phyloP scores from a whole-genome alignment of 306 rosid species.

The Vigna hirtella region DNA sequence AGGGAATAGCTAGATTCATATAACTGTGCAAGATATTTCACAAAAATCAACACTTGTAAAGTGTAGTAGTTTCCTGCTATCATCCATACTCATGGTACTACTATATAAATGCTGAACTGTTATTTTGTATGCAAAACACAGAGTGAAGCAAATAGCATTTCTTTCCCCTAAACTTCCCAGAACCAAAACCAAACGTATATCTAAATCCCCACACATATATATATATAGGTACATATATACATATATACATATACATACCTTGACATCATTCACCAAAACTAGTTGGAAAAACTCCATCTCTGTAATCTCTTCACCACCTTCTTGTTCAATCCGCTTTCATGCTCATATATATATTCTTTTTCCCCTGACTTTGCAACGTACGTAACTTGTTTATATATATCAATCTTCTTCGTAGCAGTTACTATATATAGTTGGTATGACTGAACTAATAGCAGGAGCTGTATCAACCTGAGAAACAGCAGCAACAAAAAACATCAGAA shows the following conservation, averaged over 20 bases:
- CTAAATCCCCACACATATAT: neutral
- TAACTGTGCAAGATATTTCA: conserved; percentile 1
- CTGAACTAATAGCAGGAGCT: neutral
- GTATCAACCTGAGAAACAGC: neutral
- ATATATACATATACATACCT: neutral
- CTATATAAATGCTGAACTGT: neutral
- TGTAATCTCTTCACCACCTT: neutral
- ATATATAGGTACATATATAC: neutral
- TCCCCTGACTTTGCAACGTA: neutral
- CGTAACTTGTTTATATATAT: neutral
- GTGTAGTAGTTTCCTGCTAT: neutral
- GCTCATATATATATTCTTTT: neutral
- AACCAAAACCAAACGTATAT: neutral
- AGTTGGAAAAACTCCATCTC: neutral
- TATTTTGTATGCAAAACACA: neutral
- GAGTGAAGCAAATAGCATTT: conserved; percentile 1
- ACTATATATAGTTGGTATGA: neutral
- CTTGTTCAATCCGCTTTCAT: neutral
- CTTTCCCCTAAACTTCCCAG: neutral
- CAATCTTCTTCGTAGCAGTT: neutral
- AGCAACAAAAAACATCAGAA: neutral
- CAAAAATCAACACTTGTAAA: neutral
- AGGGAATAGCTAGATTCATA: neutral
- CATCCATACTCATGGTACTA: neutral
- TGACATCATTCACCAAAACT: neutral